Conservation (phyloP, 495 filamentous ascomycete genomes). For the Pyrenula aspistea region DNA sequence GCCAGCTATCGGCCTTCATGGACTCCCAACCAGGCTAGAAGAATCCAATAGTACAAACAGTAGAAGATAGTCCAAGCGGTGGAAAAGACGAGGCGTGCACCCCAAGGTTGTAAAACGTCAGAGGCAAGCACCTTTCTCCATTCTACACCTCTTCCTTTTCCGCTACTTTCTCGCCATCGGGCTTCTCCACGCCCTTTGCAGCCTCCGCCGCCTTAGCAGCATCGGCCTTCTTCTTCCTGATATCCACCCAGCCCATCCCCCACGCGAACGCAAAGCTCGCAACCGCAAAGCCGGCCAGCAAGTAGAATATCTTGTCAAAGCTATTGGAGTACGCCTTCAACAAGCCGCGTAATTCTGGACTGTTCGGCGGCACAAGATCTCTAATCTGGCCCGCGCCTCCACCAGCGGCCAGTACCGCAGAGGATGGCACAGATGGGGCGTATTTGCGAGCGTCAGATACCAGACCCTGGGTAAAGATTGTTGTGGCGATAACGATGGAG, state of each 20-base stretch:
- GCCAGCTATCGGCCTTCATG: too few relatives aligned
- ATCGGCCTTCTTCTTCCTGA: constrained; percentile 30
- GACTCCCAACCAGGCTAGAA: too few relatives aligned
- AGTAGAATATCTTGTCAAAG: constrained; percentile 26
- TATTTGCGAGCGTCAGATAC: constrained; percentile 16
- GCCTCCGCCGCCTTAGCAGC: constrained; percentile 2
- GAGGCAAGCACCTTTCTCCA: too few relatives aligned
- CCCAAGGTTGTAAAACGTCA: too few relatives aligned
- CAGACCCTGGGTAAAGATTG: constrained; percentile 36
- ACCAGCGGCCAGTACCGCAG: constrained; percentile 23
- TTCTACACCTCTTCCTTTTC: too few relatives aligned
- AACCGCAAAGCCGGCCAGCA: constrained; percentile 18
- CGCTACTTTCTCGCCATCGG: too few relatives aligned
- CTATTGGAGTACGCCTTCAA: constrained; percentile 29
- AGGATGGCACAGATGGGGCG: constrained; percentile 24
- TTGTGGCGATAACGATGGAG: constrained; percentile 30
- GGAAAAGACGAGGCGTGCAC: too few relatives aligned
- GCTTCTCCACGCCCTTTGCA: too few relatives aligned
- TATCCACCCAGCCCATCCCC: constrained; percentile 42
- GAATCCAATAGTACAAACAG: too few relatives aligned
- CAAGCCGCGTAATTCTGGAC: constrained; percentile 17
- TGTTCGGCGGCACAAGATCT: constrained; percentile 12
- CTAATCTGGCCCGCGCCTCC: constrained; percentile 29
- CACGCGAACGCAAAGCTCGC: constrained; percentile 21
- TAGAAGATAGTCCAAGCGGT: too few relatives aligned